These are phyloP conservation scores for Pochonia chlamydosporia DNA, from an alignment of 2,329 filamentous ascomycete species.

Conservation along the genomic window DNA sequence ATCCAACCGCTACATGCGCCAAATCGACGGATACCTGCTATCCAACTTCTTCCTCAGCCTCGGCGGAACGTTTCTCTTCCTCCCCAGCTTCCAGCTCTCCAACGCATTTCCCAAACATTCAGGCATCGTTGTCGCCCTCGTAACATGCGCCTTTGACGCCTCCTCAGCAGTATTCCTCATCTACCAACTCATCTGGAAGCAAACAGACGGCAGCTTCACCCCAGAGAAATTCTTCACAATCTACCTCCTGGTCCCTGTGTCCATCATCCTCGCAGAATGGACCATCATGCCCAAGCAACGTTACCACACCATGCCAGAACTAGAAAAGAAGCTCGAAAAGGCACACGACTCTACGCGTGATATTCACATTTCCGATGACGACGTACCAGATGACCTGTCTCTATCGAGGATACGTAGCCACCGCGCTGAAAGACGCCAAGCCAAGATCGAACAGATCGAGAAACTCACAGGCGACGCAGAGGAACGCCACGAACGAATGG, in stretches of 20 bases:
- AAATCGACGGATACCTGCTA: background rate
- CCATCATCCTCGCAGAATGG: conserved; percentile 31
- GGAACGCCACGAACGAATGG: conserved; percentile 48
- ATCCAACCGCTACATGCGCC: background rate
- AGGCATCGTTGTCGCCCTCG: conserved; percentile 58
- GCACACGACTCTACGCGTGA: conserved; percentile 31
- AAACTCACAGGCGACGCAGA: conserved; percentile 53
- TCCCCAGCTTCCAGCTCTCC: background rate
- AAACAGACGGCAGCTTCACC: conserved; percentile 33
- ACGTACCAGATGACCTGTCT: conserved; percentile 43
- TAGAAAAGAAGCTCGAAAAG: conserved; percentile 33
- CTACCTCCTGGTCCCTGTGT: conserved; percentile 28
- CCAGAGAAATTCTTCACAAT: conserved; percentile 35
- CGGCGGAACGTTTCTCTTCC: background rate
- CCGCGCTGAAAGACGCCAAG: conserved; percentile 46
- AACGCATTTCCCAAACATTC: background rate
- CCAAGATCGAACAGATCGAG: conserved; percentile 57
- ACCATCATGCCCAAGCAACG: conserved; percentile 32
- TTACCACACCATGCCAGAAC: conserved; percentile 32
- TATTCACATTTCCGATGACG: conserved; percentile 48
- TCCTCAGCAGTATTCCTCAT: conserved; percentile 71
- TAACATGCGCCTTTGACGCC: conserved; percentile 75
- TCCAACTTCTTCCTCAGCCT: background rate
- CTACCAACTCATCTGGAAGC: conserved; percentile 65
- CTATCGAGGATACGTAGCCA: conserved; percentile 28